Evolutionary conservation across 192 early-diverging fungal genomes (phyloP).

Genomic region (Phlyctochytrium planicorne): DNA sequence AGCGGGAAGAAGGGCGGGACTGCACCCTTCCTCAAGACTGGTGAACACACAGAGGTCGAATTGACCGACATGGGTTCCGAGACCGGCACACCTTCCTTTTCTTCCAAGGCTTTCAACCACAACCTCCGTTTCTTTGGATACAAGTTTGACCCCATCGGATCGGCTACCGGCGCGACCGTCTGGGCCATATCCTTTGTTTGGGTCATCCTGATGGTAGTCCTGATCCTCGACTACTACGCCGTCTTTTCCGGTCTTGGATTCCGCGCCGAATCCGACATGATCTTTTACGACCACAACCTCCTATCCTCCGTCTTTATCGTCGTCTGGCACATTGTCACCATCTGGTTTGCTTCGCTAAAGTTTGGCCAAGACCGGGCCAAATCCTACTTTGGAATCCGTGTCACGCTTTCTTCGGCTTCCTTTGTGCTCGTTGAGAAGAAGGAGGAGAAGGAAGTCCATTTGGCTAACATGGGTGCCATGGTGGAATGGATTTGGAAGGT

Average conservation of each 20-base stretch:
- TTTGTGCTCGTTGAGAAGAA: conserved; percentile 36
- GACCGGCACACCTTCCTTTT: neutral
- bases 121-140: conserved; percentile 62
- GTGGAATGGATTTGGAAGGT: conserved; percentile 25
- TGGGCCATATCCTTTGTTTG: conserved; percentile 59
- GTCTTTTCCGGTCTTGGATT: conserved; percentile 50
- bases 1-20: neutral
- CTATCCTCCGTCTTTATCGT: conserved; percentile 63
- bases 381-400: conserved; percentile 68
- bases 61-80: conserved; percentile 19
- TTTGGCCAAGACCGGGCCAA: conserved; percentile 44
- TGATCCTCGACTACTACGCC: conserved; percentile 76
- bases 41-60: conserved; percentile 16
- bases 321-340: conserved; percentile 70
- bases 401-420: conserved; percentile 23
- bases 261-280: conserved; percentile 32
- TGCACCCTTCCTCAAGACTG: neutral
- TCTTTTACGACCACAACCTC: conserved; percentile 63
- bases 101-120: conserved; percentile 4
- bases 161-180: conserved; percentile 42
- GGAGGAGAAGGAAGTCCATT: conserved; percentile 20
- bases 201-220: conserved; percentile 63
- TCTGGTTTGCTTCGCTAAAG: conserved; percentile 67
- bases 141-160: conserved; percentile 53
- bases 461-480: conserved; percentile 35